phyloP scores from a whole-genome alignment of 1,139 yeast genomes.

The Williopsis jadinii region DNA sequence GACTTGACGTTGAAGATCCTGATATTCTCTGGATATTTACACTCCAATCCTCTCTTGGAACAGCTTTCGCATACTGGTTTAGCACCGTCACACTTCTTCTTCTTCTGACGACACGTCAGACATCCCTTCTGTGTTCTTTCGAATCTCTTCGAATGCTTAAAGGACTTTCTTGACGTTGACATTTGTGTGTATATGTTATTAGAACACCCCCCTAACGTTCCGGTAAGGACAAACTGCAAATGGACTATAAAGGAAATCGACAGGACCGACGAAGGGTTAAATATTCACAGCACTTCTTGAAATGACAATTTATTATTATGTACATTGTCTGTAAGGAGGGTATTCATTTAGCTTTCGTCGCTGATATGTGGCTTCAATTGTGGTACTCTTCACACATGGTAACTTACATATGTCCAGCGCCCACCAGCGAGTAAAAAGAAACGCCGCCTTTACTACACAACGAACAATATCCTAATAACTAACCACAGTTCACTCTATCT shows the following conservation, averaged over 20 bases:
- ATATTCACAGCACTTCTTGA: neutral
- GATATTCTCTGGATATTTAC: constrained; percentile 22
- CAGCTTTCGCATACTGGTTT: constrained; percentile 48
- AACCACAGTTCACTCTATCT: no score
- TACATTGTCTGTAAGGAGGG: neutral
- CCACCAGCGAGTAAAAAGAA: no score
- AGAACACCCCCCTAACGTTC: neutral
- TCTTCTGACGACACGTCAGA: constrained; percentile 23
- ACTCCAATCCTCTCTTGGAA: constrained; percentile 24
- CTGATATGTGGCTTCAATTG: no score
- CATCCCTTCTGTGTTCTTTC: constrained; percentile 23
- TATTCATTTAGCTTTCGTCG: no score
- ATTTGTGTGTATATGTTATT: neutral
- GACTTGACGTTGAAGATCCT: constrained; percentile 16
- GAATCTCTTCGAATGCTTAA: constrained; percentile 21
- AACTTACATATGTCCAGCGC: no score
- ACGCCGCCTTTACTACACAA: no score
- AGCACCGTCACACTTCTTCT: constrained; percentile 40
- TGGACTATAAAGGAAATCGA: neutral
- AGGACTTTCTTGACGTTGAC: constrained; percentile 7
- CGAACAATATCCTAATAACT: no score
- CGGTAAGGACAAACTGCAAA: neutral
- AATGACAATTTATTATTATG: neutral
- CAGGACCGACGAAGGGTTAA: neutral
- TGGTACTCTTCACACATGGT: no score